Evolutionary conservation across 2,329 filamentous ascomycete genomes (phyloP).

Genomic region (Neophaeococcomyces mojaviensis): DNA sequence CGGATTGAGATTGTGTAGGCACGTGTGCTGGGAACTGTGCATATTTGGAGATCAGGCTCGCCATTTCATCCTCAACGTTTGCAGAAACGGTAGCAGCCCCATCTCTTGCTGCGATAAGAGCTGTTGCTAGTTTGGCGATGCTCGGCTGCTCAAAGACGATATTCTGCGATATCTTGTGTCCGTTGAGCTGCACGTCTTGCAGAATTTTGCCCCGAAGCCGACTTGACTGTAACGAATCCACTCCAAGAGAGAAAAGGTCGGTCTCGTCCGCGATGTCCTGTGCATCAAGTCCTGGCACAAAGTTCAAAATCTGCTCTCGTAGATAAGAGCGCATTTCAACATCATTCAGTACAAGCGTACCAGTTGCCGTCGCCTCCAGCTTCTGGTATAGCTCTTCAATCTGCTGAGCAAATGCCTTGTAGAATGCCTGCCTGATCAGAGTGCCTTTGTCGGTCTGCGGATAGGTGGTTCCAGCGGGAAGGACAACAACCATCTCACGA

Average conservation of each 20-base stretch:
- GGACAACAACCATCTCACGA: slow-evolving; percentile 22
- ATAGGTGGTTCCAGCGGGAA: slow-evolving; percentile 27
- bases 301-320: slow-evolving; percentile 24
- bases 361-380: slow-evolving; percentile 6
- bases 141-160: slow-evolving; percentile 53
- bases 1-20: slow-evolving; percentile 17
- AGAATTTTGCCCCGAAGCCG: slow-evolving; percentile 41
- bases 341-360: slow-evolving; percentile 22
- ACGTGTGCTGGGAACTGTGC: slow-evolving; percentile 26
- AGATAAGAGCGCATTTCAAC: slow-evolving; percentile 31
- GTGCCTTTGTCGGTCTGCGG: slow-evolving; percentile 32
- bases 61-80: slow-evolving; percentile 38
- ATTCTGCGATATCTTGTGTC: slow-evolving; percentile 45
- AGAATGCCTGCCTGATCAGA: slow-evolving; percentile 25
- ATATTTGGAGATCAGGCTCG: slow-evolving; percentile 36
- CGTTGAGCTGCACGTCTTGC: slow-evolving; percentile 43
- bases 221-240: slow-evolving; percentile 19
- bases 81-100: slow-evolving; percentile 21
- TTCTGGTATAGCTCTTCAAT: slow-evolving; percentile 10
- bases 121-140: slow-evolving; percentile 37
- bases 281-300: slow-evolving; percentile 28
- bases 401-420: slow-evolving; percentile 8
- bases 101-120: slow-evolving; percentile 18
- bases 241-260: slow-evolving; percentile 21
- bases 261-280: slow-evolving; percentile 30